Conservation (phyloP, 2,329 filamentous ascomycete genomes). For the Trichoderma oligosporum region DNA sequence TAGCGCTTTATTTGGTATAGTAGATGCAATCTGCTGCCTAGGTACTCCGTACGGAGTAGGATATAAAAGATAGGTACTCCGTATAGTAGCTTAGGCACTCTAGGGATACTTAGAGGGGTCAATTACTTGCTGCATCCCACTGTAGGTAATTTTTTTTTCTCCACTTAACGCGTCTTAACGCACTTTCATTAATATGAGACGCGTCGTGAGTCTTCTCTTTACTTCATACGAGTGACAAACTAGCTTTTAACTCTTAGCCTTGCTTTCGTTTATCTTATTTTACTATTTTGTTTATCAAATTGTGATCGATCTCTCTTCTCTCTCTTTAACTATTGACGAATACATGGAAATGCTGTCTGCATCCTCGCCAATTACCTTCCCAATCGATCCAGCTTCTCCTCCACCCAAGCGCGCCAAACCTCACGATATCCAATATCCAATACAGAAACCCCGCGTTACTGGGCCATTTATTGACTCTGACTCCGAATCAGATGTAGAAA, state of each 20-base stretch:
- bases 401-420: constrained; percentile 36
- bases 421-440: constrained; percentile 34
- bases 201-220: constrained; percentile 19
- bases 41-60: too few relatives aligned
- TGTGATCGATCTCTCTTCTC: not conserved
- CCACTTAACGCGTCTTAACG: constrained; percentile 29
- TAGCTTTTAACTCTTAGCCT: too few relatives aligned
- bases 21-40: too few relatives aligned
- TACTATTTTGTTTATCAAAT: not conserved
- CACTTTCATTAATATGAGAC: constrained; percentile 18
- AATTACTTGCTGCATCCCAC: too few relatives aligned
- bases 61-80: too few relatives aligned
- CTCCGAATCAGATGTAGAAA: constrained; percentile 27
- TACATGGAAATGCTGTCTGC: constrained; percentile 50
- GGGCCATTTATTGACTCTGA: constrained; percentile 41
- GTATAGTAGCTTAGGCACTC: too few relatives aligned
- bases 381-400: constrained; percentile 45
- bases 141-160: not conserved
- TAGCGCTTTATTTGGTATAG: too few relatives aligned
- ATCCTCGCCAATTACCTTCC: constrained; percentile 57
- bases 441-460: constrained; percentile 34
- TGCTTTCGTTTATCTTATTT: not conserved
- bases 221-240: too few relatives aligned
- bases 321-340: not conserved
- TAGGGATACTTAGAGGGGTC: too few relatives aligned